Evolutionary conservation across 768 basidiomycete species (phyloP).

Genomic region (Boletus fagicola): DNA sequence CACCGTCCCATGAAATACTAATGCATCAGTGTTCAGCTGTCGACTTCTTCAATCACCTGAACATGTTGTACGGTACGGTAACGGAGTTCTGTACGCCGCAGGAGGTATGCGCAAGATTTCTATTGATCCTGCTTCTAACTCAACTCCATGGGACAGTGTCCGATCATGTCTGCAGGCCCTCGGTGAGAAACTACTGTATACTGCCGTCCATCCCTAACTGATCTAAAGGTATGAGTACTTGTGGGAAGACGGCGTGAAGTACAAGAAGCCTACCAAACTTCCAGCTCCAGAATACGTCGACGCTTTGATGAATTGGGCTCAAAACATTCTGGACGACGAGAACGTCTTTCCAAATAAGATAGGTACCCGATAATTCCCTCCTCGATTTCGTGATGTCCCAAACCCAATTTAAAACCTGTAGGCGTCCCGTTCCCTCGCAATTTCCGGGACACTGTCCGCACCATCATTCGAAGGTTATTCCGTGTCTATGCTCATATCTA

Average conservation of each 20-base stretch:
- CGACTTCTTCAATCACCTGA: conserved; percentile 99
- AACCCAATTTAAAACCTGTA: conserved; percentile 30
- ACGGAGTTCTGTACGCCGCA: conserved; percentile 97
- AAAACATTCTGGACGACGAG: conserved; percentile 89
- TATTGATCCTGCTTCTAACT: conserved; percentile 8
- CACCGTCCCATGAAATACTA: not conserved
- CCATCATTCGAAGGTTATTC: conserved; percentile 89
- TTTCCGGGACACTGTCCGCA: conserved; percentile 88
- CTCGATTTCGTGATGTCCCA: conserved; percentile 5
- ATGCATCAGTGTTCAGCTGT: conserved; percentile 60
- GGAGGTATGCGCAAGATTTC: conserved; percentile 54
- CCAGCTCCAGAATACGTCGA: conserved; percentile 96
- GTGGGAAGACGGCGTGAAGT: conserved; percentile 89
- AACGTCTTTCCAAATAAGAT: conserved; percentile 92
- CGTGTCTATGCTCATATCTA: conserved; percentile 98
- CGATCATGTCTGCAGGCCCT: conserved; percentile 96
- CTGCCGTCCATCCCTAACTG: conserved; percentile 1
- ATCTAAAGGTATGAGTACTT: conserved; percentile 83
- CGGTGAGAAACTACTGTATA: conserved; percentile 48
- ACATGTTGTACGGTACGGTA: conserved; percentile 98
- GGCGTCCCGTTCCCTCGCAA: conserved; percentile 89
- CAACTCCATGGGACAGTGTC: conserved; percentile 53
- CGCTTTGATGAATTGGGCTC: conserved; percentile 98
- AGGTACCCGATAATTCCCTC: conserved; percentile 45
- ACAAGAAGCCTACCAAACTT: conserved; percentile 90